phyloP scores from a whole-genome alignment of 495 filamentous ascomycete genomes.

The Penicillium paradoxum region DNA sequence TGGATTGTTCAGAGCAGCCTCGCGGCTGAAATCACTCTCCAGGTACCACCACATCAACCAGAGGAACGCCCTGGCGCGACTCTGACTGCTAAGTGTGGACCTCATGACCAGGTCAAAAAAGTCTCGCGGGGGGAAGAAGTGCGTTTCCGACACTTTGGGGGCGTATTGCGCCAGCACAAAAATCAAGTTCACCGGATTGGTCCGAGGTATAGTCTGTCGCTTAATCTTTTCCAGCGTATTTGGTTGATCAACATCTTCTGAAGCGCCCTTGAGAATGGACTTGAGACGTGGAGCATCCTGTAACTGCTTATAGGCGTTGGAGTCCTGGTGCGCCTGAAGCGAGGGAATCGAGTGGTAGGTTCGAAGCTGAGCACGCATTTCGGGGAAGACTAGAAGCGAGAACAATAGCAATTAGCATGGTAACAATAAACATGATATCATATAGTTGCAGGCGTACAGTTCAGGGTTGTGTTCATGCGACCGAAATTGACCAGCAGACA shows the following conservation, averaged over 20 bases:
- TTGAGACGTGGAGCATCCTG: slow-evolving; percentile 96
- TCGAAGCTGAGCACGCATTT: slow-evolving; percentile 96
- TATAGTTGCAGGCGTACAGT: slow-evolving; percentile 57
- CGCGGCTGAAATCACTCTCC: slow-evolving; percentile 86
- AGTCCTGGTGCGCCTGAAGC: slow-evolving; percentile 89
- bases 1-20: slow-evolving; percentile 80
- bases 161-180: slow-evolving; percentile 92
- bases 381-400: slow-evolving; percentile 75
- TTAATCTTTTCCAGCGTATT: slow-evolving; percentile 80
- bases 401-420: slow-evolving; percentile 28
- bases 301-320: slow-evolving; percentile 94
- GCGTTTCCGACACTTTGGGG: slow-evolving; percentile 83
- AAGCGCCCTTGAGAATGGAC: slow-evolving; percentile 94
- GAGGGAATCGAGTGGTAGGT: slow-evolving; percentile 98
- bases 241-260: slow-evolving; percentile 87
- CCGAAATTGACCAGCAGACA: slow-evolving; percentile 96
- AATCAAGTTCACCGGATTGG: slow-evolving; percentile 94
- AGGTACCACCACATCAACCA: slow-evolving; percentile 99
- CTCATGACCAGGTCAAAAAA: slow-evolving; percentile 98
- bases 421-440: background rate
- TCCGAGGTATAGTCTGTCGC: slow-evolving; percentile 62
- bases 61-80: slow-evolving; percentile 82
- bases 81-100: slow-evolving; percentile 72
- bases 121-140: slow-evolving; percentile 80
- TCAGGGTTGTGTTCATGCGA: slow-evolving; percentile 97